These are phyloP conservation scores for Butyriboletus loyo DNA, from an alignment of 768 basidiomycete genomes.

Conservation along the genomic window DNA sequence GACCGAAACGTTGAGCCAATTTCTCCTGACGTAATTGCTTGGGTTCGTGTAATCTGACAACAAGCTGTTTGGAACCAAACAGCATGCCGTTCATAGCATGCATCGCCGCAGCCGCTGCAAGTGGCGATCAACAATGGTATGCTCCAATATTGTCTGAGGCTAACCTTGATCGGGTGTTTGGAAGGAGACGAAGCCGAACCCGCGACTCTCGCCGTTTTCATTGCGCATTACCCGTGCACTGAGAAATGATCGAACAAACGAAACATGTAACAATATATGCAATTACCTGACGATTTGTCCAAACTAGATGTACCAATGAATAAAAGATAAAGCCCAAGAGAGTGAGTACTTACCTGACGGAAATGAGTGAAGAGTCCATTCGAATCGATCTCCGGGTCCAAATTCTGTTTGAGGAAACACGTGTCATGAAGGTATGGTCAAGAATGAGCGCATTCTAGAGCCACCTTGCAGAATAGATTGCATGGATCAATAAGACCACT, in stretches of 20 bases:
- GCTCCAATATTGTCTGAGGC: not conserved
- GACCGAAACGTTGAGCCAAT: conserved; percentile 75
- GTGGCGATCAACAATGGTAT: conserved; percentile 2
- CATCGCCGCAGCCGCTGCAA: conserved; percentile 66
- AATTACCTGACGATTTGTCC: conserved; percentile 84
- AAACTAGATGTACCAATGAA: conserved; percentile 46
- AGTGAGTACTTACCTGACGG: conserved; percentile 50
- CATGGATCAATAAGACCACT: conserved; percentile 89
- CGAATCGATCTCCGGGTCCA: conserved; percentile 82
- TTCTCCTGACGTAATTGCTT: conserved; percentile 91
- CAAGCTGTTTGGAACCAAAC: conserved; percentile 72
- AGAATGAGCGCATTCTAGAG: conserved; percentile 6
- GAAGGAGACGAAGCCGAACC: conserved; percentile 90
- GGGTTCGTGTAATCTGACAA: conserved; percentile 87
- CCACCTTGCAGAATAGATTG: conserved; percentile 85
- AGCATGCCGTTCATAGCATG: conserved; percentile 76
- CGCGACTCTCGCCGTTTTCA: conserved; percentile 74
- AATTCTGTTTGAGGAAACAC: conserved; percentile 50
- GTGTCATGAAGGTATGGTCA: not conserved
- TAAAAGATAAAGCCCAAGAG: conserved; percentile 13
- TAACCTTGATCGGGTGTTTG: conserved; percentile 81
- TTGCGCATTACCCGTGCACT: conserved; percentile 93
- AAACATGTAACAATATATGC: not conserved
- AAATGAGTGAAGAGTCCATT: conserved; percentile 83
- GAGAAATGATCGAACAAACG: not conserved